Base-by-base conservation (phyloP, 2,329 filamentous ascomycete genomes). In the Rhynchosporium secalis region DNA sequence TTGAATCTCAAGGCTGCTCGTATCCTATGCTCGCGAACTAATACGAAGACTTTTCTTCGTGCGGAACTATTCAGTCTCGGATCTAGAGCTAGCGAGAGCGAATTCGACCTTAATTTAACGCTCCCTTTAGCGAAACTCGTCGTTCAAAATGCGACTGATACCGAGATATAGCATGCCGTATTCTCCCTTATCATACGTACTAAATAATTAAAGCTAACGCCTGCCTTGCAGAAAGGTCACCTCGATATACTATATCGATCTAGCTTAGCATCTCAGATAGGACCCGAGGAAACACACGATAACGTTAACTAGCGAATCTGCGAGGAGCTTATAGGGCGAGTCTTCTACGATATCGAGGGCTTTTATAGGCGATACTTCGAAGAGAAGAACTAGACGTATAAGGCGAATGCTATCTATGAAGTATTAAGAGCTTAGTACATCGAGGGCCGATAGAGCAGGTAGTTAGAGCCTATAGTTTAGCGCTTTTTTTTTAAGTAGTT, bases 221-320 rank as follows among this genome's bases (percentile, higher is more conserved):
- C n/a, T 46, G 43, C 43, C 43, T 20, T 20, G 3, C 2, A 28
- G 43, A 26, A 46, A 46, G 9, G 6, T 26, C n/a, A 66, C 63
- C 60, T 69, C 61, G 62, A 69, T 31, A 70, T 64, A 9, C 67
- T 61, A 47, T 43, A 67, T 36, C 61, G 59, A 64, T 66, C 62
- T n/a, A 68, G 62, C 62, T 70, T 56, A 12, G 67, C 68, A 58
- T 71, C 65, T 68, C 63, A 68, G 65, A 67, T 45, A 29, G 67
- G 67, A 13, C 62, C 62, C 56, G 66, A 72, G 48, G 62, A 72
- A 41, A 70, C 62, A 64, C 64, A 71, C 62, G 56, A 68, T 12
- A 62, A 70, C 59, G 60, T 71, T 62, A 66, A 72, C 43, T 62
- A 70, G 61, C 64, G 65, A 62, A 72, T 72, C 51, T 63, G 68